Conservation (phyloP, 805 yeast species). For the Diddensiella transvaalensis region DNA sequence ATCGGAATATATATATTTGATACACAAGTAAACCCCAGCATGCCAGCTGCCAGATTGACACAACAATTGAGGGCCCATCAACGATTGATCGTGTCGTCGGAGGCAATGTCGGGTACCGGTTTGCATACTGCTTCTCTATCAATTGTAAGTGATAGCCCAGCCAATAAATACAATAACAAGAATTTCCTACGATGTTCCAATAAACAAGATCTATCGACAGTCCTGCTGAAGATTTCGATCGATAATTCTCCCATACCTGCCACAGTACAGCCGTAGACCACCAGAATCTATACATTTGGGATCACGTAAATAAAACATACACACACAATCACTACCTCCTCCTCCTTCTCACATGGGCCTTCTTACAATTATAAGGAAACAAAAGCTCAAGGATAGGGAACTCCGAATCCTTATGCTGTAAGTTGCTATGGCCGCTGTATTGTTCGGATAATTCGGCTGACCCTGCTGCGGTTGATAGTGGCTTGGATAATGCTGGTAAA, state of each 20-base stretch:
- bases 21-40: background rate
- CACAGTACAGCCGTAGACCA: background rate
- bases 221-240: background rate
- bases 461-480: constrained; percentile 34
- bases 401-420: constrained; percentile 63
- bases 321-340: background rate
- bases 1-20: background rate
- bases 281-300: background rate
- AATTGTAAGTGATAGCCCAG: background rate
- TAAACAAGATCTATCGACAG: background rate
- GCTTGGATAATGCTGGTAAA: constrained; percentile 89
- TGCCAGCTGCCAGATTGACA: background rate
- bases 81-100: too few species aligned
- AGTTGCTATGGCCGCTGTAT: constrained; percentile 14
- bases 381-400: constrained; percentile 75
- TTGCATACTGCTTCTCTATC: background rate
- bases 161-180: background rate
- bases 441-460: background rate
- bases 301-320: background rate
- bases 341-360: constrained; percentile 59
- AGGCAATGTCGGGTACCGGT: background rate
- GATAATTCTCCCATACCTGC: background rate
- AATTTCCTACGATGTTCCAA: background rate
- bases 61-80: too few species aligned
- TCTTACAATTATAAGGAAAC: constrained; percentile 73